Evolutionary conservation across 2,329 filamentous ascomycete species (phyloP).

Genomic region (Decorospora gaudefroyi): DNA sequence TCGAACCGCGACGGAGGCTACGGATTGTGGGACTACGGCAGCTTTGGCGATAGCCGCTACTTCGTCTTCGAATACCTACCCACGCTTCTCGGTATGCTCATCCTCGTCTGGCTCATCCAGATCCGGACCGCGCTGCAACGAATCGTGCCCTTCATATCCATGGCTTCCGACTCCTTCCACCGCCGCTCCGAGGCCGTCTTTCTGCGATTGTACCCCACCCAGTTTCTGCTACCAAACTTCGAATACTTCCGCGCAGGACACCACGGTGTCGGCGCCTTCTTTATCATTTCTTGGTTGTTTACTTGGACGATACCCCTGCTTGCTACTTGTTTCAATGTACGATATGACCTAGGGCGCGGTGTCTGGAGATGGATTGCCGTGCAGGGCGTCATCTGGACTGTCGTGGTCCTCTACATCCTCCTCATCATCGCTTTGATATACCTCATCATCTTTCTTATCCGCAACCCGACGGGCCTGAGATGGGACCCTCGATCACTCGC

Average conservation of each 20-base stretch:
- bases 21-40: slow-evolving; percentile 68
- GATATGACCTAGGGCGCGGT: slow-evolving; percentile 61
- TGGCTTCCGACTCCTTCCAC: slow-evolving; percentile 67
- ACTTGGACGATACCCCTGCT: slow-evolving; percentile 82
- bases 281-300: slow-evolving; percentile 73
- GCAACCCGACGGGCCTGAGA: slow-evolving; percentile 71
- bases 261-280: slow-evolving; percentile 67
- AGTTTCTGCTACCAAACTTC: slow-evolving; percentile 69
- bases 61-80: slow-evolving; percentile 88
- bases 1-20: slow-evolving; percentile 56
- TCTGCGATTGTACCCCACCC: slow-evolving; percentile 62
- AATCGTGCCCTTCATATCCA: slow-evolving; percentile 75
- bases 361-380: slow-evolving; percentile 81
- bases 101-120: slow-evolving; percentile 78
- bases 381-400: slow-evolving; percentile 75
- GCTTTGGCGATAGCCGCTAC: slow-evolving; percentile 73
- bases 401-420: slow-evolving; percentile 73
- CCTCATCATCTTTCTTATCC: slow-evolving; percentile 67
- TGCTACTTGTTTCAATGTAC: slow-evolving; percentile 73
- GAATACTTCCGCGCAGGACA: slow-evolving; percentile 71
- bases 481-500: slow-evolving; percentile 86
- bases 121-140: slow-evolving; percentile 76
- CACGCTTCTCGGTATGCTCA: slow-evolving; percentile 70
- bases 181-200: slow-evolving; percentile 68
- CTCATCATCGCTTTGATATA: slow-evolving; percentile 63